Conservation (phyloP, 2,329 filamentous ascomycete species). For the Clonostachys byssicola region DNA sequence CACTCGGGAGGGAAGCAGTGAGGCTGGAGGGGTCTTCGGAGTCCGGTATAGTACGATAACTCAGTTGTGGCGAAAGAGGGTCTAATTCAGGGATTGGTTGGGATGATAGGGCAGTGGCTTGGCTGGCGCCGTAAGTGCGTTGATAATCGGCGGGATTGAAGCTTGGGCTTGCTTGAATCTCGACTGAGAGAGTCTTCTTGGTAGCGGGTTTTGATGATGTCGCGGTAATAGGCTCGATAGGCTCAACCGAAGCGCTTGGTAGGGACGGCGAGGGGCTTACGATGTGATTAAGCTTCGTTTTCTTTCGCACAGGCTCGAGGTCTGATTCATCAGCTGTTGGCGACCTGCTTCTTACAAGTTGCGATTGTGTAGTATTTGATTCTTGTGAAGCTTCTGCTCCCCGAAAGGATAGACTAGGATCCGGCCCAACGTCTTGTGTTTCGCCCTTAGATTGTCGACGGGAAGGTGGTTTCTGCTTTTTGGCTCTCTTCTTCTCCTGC, state of each 20-base stretch:
- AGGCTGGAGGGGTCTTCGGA: slow-evolving; percentile 31
- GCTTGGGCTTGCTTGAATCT: slow-evolving; percentile 17
- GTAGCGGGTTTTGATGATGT: slow-evolving; percentile 16
- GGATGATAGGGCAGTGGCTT: slow-evolving; percentile 18
- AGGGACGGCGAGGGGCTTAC: slow-evolving; percentile 17
- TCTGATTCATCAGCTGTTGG: background rate
- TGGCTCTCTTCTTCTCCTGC: slow-evolving; percentile 10
- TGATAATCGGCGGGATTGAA: slow-evolving; percentile 28
- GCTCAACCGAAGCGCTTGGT: slow-evolving; percentile 20
- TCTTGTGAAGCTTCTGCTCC: too few relatives aligned
- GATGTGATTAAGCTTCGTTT: slow-evolving; percentile 4
- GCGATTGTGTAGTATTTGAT: too few relatives aligned
- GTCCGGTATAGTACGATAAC: slow-evolving; percentile 34
- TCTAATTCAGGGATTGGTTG: slow-evolving; percentile 28
- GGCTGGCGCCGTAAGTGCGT: slow-evolving; percentile 14
- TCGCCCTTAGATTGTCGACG: too few relatives aligned
- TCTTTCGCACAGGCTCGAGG: slow-evolving; percentile 1
- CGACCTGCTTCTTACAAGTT: too few relatives aligned
- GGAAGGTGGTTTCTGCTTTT: too few relatives aligned
- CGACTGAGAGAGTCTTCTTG: slow-evolving; percentile 16
- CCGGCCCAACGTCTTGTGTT: too few relatives aligned
- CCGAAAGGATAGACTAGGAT: too few relatives aligned
- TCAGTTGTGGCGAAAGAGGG: slow-evolving; percentile 10
- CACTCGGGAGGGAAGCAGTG: background rate
- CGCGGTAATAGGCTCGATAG: slow-evolving; percentile 16